These are phyloP conservation scores for Lasiosphaeris hirsuta DNA, from an alignment of 495 filamentous ascomycete genomes.

Conservation along the genomic window DNA sequence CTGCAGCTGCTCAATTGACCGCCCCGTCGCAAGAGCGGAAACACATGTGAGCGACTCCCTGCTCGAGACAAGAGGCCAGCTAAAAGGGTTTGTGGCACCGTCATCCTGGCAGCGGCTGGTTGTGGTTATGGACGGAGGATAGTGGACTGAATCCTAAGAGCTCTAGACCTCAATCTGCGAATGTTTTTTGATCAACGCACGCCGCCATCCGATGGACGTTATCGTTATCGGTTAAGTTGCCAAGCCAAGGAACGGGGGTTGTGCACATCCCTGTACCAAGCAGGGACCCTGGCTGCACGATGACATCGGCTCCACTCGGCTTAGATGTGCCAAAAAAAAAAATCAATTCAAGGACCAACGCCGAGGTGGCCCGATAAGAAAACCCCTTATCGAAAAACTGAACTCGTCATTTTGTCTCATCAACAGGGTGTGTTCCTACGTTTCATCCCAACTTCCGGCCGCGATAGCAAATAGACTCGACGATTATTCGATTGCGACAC, in stretches of 20 bases:
- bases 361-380: conserved; percentile 12
- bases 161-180: too few species aligned
- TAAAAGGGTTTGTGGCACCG: not conserved
- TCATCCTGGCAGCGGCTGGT: not conserved
- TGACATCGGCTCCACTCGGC: conserved; percentile 21
- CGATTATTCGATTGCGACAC: too few species aligned
- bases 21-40: not conserved
- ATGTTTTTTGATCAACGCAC: not conserved
- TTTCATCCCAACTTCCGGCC: too few species aligned
- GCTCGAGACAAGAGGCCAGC: not conserved
- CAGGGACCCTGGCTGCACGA: conserved; percentile 18
- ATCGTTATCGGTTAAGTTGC: conserved; percentile 2
- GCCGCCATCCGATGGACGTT: not conserved
- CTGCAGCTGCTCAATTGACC: not conserved
- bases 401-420: conserved; percentile 2
- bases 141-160: too few species aligned
- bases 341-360: not conserved
- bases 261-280: not conserved
- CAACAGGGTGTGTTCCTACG: not conserved
- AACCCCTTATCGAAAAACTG: conserved; percentile 6
- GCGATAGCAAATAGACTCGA: too few species aligned
- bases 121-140: not conserved
- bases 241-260: too few species aligned
- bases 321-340: not conserved
- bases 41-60: not conserved